Evolutionary conservation across 2,329 filamentous ascomycete genomes (phyloP), one percentile per base, ranked within the genome.

Genomic region (Monosporascus sp.): DNA sequence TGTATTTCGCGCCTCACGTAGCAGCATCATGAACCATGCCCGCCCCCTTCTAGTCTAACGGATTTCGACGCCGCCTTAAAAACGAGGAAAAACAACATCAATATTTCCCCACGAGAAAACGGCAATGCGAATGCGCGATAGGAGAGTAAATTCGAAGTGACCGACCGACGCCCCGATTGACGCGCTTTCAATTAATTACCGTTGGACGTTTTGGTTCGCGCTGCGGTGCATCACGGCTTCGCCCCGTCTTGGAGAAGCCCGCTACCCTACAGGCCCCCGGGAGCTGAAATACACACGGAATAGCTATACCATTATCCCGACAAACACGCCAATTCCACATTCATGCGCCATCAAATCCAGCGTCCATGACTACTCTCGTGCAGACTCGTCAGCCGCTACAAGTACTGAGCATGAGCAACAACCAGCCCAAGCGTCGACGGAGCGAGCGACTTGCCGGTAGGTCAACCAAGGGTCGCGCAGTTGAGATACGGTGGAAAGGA

Each of bases 291-390:
- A 39, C 17, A 39, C 38, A 11, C 27, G 9, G 9, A 31, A 11
- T 11, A 11, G 27, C 6, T 11, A 11, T 11, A 44, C 11, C 43
- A 31, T 45, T n/a, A 31, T 25, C 37, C 50, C 47, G 35, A 50
- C 11, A 45, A 27, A 46, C 41, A 9, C 49, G 31, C 45, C 49
- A 31, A 44, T 53, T 39, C 50, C 53, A 52, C 50, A 55, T 61
- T 56, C 47, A 65, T 66, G 64, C 62, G 57, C 60, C 54, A 51
- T 52, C 58, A 49, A 49, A 63, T 55, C 63, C 68, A 74, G 75
- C 77, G 80, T 84, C 81, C 81, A 87, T 87, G 83, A 86, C 83
- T 82, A 85, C 83, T 70, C 75, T 86, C 72, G 76, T 86, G 71
- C 79, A 77, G 71, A 79, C 79, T 68, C 81, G 81, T 69, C 77